These are phyloP conservation scores for Hygrophorus russula DNA, from an alignment of 768 basidiomycete species.

Conservation along the genomic window DNA sequence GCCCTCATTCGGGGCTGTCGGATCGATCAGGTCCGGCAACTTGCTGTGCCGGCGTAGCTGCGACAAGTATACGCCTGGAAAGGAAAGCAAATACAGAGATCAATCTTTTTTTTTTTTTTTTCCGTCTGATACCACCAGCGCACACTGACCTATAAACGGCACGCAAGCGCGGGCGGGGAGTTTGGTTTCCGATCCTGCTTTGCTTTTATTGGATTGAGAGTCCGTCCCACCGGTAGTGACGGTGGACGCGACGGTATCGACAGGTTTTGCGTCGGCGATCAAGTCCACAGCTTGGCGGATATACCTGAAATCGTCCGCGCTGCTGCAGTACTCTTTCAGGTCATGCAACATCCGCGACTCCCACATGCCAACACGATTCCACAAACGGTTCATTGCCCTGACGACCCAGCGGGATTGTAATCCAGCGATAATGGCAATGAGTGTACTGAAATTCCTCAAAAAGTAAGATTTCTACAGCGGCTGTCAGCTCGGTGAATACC, in stretches of 20 bases:
- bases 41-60: slow-evolving; percentile 53
- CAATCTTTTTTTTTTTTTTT: not conserved
- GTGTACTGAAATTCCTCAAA: slow-evolving; percentile 65
- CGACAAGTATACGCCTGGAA: slow-evolving; percentile 63
- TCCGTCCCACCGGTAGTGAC: slow-evolving; percentile 33
- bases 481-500: slow-evolving; percentile 2
- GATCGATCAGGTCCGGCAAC: slow-evolving; percentile 75
- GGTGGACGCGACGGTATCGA: slow-evolving; percentile 42
- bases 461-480: slow-evolving; percentile 62
- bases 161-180: slow-evolving; percentile 44
- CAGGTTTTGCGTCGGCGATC: slow-evolving; percentile 55
- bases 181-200: slow-evolving; percentile 27
- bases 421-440: slow-evolving; percentile 73
- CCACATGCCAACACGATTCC: slow-evolving; percentile 55
- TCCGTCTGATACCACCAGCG: not conserved
- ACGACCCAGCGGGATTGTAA: slow-evolving; percentile 60
- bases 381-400: slow-evolving; percentile 54
- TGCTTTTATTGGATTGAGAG: slow-evolving; percentile 24
- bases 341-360: slow-evolving; percentile 68
- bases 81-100: not conserved
- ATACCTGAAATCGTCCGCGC: slow-evolving; percentile 60
- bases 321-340: slow-evolving; percentile 53
- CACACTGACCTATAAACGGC: slow-evolving; percentile 66
- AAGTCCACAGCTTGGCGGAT: slow-evolving; percentile 56
- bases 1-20: slow-evolving; percentile 61